Percentiles rank a stretch among this genome's conserved stretches.
Conservation (phyloP, 1,284 basidiomycete species). For the Ganoderma lucidum region DNA sequence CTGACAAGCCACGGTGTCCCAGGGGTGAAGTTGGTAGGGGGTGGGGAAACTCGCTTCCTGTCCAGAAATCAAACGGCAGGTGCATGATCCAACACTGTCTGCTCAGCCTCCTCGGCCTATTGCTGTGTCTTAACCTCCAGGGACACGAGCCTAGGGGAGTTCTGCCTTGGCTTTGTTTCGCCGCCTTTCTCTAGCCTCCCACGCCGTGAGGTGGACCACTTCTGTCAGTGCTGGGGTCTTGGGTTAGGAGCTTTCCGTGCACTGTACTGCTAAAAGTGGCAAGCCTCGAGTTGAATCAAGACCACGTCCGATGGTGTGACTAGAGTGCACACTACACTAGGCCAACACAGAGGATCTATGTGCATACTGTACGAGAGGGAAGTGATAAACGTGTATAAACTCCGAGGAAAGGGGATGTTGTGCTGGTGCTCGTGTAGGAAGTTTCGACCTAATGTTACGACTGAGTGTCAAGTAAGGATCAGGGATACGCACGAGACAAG, state of each 20-base stretch:
- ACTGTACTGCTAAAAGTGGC: not conserved
- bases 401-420: no score
- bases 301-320: no score
- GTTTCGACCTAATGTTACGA: not conserved
- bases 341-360: no score
- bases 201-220: not conserved
- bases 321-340: no score
- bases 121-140: not conserved
- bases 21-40: no score
- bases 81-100: not conserved
- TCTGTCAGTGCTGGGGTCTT: not conserved
- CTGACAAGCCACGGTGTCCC: no score
- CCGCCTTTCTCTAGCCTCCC: not conserved
- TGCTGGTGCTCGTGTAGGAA: no score
- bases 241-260: not conserved
- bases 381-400: no score
- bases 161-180: not conserved
- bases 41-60: not conserved
- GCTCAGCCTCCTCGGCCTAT: not conserved
- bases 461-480: not conserved
- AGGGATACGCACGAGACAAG: not conserved
- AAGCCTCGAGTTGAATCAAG: no score
- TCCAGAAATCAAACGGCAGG: not conserved
- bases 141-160: not conserved
- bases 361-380: no score